Base-by-base conservation (phyloP, 345 rosid species). In the Cardiospermum halicacabum region DNA sequence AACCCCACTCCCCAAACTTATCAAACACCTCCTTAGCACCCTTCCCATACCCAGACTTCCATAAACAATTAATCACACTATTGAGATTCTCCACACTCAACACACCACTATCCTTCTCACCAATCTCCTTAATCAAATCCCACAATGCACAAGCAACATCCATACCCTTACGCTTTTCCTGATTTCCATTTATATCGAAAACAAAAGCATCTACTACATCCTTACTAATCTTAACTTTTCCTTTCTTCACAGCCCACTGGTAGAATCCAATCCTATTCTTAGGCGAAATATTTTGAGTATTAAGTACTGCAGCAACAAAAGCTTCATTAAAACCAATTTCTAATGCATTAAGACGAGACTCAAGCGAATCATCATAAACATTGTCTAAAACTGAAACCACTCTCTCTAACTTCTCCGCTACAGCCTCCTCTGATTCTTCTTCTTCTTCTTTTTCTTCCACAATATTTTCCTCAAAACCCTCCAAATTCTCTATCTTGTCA, bases 101-200 rank as follows among this genome's bases (percentile, higher is more conserved):
- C 48, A 72, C 67, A 53, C 36, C 53, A 27, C 25, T 70, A 22
- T 74, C 71, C 68, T 74, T 69, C 64, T 69, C 81, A 34, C 83
- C 83, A 64, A 81, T 78, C 66, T 83, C 91, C 76, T 67, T 74
- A 65, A 92, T 62, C 70, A 86, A 67, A 77, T 87, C 96, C 97
- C 97, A 89, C 76, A 92, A 58, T 25, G 60, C 69, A 60, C 82
- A 86, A 1, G 77, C 89, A 64, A 79, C 82, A 31, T 72, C 74
- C 72, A n/a, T n/a, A n/a, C n/a, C n/a, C n/a, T n/a, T n/a, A n/a
- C n/a, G n/a, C n/a, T 75, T 80, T 72, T 80, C 77, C 62, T 64
- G 34, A 31, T 79, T 77, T 13, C 71, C 16, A 56, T 83, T 73
- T 7, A 89, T 56, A 2, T 82, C 82, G 26, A 32, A 56, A 53